These are phyloP conservation scores for Fusarium sp. DNA, from an alignment of 2,329 filamentous ascomycete genomes.

Conservation along the genomic window DNA sequence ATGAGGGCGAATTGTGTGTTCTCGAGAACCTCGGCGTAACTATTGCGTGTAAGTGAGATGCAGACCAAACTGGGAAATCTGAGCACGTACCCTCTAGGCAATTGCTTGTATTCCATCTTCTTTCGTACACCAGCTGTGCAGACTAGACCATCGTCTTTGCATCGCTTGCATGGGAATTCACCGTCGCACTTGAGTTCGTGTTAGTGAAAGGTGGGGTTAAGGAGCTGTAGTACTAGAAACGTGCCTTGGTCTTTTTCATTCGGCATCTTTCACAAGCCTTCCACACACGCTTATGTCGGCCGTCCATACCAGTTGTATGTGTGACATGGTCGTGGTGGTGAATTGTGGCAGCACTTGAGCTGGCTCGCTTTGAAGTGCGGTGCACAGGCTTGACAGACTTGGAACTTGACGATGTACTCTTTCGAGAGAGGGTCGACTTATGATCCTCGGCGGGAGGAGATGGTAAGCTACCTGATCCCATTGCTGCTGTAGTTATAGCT, in stretches of 20 bases:
- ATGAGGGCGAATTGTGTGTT: conserved; percentile 73
- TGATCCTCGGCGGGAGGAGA: conserved; percentile 63
- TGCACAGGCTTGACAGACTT: conserved; percentile 62
- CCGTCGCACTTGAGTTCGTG: conserved; percentile 64
- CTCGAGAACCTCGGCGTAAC: conserved; percentile 72
- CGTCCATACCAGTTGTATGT: conserved; percentile 56
- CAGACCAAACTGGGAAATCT: neutral
- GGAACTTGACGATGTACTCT: conserved; percentile 51
- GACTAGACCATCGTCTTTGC: conserved; percentile 71
- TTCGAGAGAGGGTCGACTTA: conserved; percentile 51
- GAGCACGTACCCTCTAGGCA: conserved; percentile 65
- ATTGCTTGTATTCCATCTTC: conserved; percentile 75
- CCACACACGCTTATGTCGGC: conserved; percentile 72
- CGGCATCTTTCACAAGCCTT: conserved; percentile 73
- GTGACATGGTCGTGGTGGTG: conserved; percentile 52
- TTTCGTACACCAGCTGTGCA: conserved; percentile 71
- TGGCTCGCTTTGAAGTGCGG: conserved; percentile 62
- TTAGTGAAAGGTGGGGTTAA: conserved; percentile 13
- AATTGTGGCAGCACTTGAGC: conserved; percentile 48
- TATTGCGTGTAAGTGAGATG: conserved; percentile 45
- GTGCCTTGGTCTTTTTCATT: conserved; percentile 76
- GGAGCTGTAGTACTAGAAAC: conserved; percentile 5
- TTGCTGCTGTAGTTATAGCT: conserved; percentile 45
- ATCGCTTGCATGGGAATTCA: conserved; percentile 73
- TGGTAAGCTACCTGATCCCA: conserved; percentile 60